phyloP scores from a whole-genome alignment of 2,329 filamentous ascomycete genomes.

The Penicillium vulpinum region DNA sequence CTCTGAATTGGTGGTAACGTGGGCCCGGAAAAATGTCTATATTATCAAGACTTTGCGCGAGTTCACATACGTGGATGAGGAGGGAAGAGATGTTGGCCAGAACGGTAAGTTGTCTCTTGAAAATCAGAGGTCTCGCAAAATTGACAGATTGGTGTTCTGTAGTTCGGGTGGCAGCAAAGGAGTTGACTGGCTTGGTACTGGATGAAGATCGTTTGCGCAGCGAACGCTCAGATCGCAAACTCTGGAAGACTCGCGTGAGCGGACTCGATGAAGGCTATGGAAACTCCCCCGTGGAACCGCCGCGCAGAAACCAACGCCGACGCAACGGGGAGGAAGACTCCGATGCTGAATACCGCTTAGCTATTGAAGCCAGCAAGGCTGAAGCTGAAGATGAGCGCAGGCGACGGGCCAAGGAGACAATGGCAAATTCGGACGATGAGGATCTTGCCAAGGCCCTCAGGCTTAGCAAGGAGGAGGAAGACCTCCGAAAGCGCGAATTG shows the following conservation, averaged over 20 bases:
- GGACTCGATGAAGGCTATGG: conserved; percentile 76
- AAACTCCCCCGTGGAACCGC: conserved; percentile 44
- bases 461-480: conserved; percentile 91
- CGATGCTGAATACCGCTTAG: conserved; percentile 85
- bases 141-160: conserved; percentile 8
- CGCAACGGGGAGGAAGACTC: conserved; percentile 68
- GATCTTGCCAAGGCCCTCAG: conserved; percentile 94
- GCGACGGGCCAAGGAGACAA: conserved; percentile 61
- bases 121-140: not conserved
- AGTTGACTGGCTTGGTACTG: conserved; percentile 85
- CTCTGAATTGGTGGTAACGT: conserved; percentile 93
- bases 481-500: conserved; percentile 75
- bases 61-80: conserved; percentile 95
- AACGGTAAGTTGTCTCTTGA: conserved; percentile 67
- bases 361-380: conserved; percentile 90
- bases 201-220: conserved; percentile 90
- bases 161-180: conserved; percentile 96
- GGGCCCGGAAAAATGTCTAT: conserved; percentile 97
- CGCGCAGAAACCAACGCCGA: conserved; percentile 49
- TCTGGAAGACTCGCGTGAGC: conserved; percentile 95
- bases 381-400: conserved; percentile 90
- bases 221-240: conserved; percentile 86
- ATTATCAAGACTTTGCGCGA: conserved; percentile 98
- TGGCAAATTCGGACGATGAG: conserved; percentile 73
- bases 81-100: conserved; percentile 90